Conservation (phyloP, 371 early-diverging fungal genomes). For the Mucor irregularis region DNA sequence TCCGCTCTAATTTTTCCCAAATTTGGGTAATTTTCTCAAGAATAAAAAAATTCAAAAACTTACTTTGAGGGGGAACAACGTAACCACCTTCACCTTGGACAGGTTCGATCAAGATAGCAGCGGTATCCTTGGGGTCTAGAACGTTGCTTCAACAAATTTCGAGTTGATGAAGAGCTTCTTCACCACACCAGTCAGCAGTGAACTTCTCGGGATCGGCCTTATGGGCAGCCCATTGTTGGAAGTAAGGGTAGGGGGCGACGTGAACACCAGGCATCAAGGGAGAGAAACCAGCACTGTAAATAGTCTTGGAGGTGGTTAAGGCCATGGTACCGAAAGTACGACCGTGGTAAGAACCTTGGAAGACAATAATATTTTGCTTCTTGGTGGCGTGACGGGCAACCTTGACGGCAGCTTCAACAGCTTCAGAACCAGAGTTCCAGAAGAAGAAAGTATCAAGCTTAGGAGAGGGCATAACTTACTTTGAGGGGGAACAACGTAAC, state of each 20-base stretch:
- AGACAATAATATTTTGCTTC: conserved; percentile 55
- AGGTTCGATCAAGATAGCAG: conserved; percentile 79
- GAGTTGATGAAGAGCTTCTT: conserved; percentile 50
- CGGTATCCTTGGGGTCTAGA: conserved; percentile 55
- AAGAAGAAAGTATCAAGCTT: conserved; percentile 58
- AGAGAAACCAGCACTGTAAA: conserved; percentile 51
- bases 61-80: conserved; percentile 49
- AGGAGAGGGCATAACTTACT: conserved; percentile 53
- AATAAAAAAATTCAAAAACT: too few relatives aligned
- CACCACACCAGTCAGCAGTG: conserved; percentile 45
- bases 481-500: conserved; percentile 71
- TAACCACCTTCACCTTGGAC: conserved; percentile 89
- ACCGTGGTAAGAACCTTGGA: conserved; percentile 58
- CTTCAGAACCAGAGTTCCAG: conserved; percentile 63
- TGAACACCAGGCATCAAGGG: conserved; percentile 63
- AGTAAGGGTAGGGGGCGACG: conserved; percentile 56
- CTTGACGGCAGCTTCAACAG: conserved; percentile 60
- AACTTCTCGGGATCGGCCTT: conserved; percentile 41
- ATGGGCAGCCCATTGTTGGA: conserved; percentile 49
- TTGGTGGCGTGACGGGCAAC: conserved; percentile 61
- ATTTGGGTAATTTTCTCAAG: too few relatives aligned
- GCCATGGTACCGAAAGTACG: conserved; percentile 63
- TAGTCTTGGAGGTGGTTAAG: conserved; percentile 58
- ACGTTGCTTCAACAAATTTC: conserved; percentile 53
- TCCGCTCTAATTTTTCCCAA: not conserved